Conservation (phyloP, 2,329 filamentous ascomycete genomes). For the Microdochium nivale region DNA sequence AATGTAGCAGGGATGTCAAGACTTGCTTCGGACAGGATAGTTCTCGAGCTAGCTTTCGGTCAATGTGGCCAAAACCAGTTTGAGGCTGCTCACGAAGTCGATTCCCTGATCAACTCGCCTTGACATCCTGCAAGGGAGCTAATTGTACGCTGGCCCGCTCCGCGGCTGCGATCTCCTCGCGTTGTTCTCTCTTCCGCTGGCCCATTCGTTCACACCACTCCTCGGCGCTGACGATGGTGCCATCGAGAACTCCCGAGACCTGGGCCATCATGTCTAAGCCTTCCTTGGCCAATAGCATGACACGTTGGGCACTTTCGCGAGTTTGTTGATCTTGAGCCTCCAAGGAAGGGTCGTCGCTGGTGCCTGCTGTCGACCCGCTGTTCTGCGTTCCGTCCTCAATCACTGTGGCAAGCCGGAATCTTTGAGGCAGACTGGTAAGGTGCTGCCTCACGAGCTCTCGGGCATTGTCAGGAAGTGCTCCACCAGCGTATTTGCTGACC, state of each 20-base stretch:
- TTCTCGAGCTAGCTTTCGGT: too few species aligned
- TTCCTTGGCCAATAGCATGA: constrained; percentile 80
- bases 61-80: too few species aligned
- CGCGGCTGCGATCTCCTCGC: constrained; percentile 11
- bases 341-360: constrained; percentile 22
- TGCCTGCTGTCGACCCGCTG: constrained; percentile 9
- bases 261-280: constrained; percentile 91
- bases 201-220: constrained; percentile 80
- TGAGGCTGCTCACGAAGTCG: too few species aligned
- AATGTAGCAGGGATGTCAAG: too few species aligned
- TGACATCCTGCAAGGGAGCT: constrained; percentile 1
- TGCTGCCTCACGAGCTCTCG: constrained; percentile 74
- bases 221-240: constrained; percentile 84
- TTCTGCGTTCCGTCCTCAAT: constrained; percentile 22
- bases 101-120: neutral
- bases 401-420: constrained; percentile 67
- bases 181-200: constrained; percentile 27
- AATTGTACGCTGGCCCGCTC: constrained; percentile 3
- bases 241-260: constrained; percentile 78
- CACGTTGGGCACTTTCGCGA: constrained; percentile 59
- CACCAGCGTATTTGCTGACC: constrained; percentile 86
- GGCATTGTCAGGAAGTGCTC: constrained; percentile 83
- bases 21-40: too few species aligned
- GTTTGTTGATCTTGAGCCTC: constrained; percentile 32
- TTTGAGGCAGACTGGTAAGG: constrained; percentile 73